A percentile compares a stretch with the other conserved stretches of the same genome.
These are phyloP conservation scores for Aaosphaeria pasadenensis DNA, from an alignment of 2,329 filamentous ascomycete genomes.

Conservation along the genomic window DNA sequence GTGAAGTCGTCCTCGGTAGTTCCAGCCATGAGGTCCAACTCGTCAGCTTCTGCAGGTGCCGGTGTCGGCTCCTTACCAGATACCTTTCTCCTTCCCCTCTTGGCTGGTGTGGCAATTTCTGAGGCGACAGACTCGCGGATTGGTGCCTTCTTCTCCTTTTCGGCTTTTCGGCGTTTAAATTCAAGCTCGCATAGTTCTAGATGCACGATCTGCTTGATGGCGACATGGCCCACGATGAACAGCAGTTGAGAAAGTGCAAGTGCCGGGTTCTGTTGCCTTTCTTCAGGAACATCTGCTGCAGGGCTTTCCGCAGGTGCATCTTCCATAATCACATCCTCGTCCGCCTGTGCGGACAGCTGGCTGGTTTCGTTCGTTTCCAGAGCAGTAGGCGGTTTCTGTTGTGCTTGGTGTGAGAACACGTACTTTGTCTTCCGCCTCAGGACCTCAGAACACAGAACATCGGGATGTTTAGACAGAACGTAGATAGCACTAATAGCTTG, in stretches of 20 bases:
- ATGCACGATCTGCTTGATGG: conserved; percentile 98
- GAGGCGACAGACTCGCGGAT: conserved; percentile 30
- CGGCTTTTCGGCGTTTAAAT: conserved; percentile 93
- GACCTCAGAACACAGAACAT: conserved; percentile 87
- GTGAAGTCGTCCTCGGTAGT: conserved; percentile 94
- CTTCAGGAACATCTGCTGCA: neutral
- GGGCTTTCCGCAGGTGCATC: conserved; percentile 7
- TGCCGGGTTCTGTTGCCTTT: conserved; percentile 60
- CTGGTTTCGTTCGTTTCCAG: conserved; percentile 29
- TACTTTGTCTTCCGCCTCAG: conserved; percentile 80
- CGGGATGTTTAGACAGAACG: conserved; percentile 87
- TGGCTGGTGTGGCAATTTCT: conserved; percentile 30
- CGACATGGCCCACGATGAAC: conserved; percentile 93
- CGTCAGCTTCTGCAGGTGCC: conserved; percentile 67
- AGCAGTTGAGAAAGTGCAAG: conserved; percentile 83
- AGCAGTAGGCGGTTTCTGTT: conserved; percentile 26
- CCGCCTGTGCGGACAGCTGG: conserved; percentile 7
- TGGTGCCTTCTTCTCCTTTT: conserved; percentile 69
- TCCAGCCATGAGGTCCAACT: conserved; percentile 93
- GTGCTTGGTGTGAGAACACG: conserved; percentile 66
- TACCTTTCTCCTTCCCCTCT: conserved; percentile 42
- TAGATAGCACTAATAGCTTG: conserved; percentile 97
- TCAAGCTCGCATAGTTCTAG: conserved; percentile 96
- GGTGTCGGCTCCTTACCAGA: conserved; percentile 42
- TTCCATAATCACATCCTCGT: conserved; percentile 7